Percentiles rank a stretch among this genome's conserved stretches.
phyloP scores from a whole-genome alignment of 768 basidiomycete species.

The Serendipita indica region DNA sequence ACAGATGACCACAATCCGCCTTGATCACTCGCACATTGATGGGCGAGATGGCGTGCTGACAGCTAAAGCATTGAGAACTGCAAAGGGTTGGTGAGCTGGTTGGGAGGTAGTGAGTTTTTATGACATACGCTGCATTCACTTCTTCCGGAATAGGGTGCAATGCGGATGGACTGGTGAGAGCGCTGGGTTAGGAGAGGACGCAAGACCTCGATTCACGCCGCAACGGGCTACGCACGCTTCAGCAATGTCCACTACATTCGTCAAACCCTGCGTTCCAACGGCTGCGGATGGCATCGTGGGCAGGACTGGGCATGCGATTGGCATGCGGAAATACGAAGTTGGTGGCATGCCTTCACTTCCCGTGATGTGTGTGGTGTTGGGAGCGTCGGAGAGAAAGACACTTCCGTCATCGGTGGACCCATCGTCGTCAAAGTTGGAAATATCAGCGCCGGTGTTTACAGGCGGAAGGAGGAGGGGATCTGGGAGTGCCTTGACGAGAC shows the following conservation, averaged over 20 bases:
- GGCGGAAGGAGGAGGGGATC: not conserved
- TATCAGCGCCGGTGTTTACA: not conserved
- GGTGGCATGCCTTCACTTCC: not conserved
- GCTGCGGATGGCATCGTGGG: not conserved
- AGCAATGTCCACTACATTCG: no score
- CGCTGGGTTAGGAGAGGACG: no score
- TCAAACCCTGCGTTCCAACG: no score
- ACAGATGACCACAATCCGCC: not conserved
- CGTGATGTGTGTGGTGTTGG: no score
- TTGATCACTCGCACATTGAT: not conserved
- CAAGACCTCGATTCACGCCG: no score
- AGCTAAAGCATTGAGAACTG: not conserved
- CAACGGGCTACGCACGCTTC: no score
- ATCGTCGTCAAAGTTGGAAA: slow-evolving; percentile 6
- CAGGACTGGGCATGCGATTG: not conserved
- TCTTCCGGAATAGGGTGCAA: not conserved
- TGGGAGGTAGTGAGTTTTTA: not conserved
- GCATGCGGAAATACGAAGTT: not conserved
- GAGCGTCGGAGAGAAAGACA: not conserved
- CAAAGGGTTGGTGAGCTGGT: not conserved
- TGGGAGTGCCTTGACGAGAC: not conserved
- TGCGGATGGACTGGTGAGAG: not conserved
- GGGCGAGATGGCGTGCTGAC: not conserved
- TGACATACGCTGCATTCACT: not conserved
- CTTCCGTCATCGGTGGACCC: not conserved